Conservation (phyloP, 2,329 filamentous ascomycete genomes). For the Colletotrichum chrysophilum region DNA sequence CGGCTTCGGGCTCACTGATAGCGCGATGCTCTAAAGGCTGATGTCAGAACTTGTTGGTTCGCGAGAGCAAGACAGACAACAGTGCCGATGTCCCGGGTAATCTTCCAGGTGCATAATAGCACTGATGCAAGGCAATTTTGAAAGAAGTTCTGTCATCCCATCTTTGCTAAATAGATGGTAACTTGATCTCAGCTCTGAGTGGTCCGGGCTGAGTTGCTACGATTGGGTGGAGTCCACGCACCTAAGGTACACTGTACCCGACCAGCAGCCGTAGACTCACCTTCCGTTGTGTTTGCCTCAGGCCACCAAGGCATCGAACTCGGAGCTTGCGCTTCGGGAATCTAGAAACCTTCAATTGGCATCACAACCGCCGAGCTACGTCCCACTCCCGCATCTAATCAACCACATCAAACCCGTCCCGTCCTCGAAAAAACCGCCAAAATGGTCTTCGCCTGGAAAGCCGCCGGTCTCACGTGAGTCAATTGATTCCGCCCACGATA, state of each 20-base stretch:
- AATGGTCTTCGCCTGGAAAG: slow-evolving; percentile 99
- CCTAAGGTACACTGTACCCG: neutral
- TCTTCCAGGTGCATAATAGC: neutral
- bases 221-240: neutral
- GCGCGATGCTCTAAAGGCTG: neutral
- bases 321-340: slow-evolving; percentile 22
- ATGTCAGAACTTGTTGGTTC: neutral
- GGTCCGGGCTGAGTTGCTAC: slow-evolving; percentile 1
- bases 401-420: slow-evolving; percentile 25
- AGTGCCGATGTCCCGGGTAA: neutral
- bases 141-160: neutral
- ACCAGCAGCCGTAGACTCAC: neutral
- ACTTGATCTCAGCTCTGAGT: neutral
- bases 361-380: slow-evolving; percentile 34
- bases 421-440: slow-evolving; percentile 51
- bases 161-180: neutral
- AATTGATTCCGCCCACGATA: slow-evolving; percentile 15
- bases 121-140: neutral
- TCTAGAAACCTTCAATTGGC: slow-evolving; percentile 33
- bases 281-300: slow-evolving; percentile 1
- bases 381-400: slow-evolving; percentile 33
- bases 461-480: slow-evolving; percentile 92
- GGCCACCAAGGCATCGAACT: slow-evolving; percentile 24
- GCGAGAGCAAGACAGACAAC: neutral
- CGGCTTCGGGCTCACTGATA: neutral